These are phyloP conservation scores for Fraxinus paxiana DNA, from an alignment of 305 asterid genomes.

Conservation along the genomic window DNA sequence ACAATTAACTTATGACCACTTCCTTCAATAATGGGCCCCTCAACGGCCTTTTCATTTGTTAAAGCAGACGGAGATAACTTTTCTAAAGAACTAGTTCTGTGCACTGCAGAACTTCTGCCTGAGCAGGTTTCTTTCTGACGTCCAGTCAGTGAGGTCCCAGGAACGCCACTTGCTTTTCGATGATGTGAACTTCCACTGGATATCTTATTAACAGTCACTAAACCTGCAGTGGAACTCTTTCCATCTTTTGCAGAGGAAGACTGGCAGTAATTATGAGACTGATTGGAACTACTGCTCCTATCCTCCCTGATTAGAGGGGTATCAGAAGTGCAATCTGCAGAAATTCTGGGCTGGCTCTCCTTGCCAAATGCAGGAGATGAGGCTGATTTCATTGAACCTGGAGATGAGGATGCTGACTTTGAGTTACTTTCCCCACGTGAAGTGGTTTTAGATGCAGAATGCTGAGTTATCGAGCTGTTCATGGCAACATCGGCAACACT, in stretches of 20 bases:
- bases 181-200: conserved; percentile 48
- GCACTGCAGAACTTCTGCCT: conserved; percentile 37
- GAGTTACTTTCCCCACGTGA: conserved; percentile 50
- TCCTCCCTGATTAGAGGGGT: conserved; percentile 61
- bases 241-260: conserved; percentile 57
- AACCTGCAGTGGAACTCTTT: conserved; percentile 49
- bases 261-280: conserved; percentile 56
- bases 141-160: conserved; percentile 37
- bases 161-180: conserved; percentile 47
- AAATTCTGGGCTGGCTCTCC: conserved; percentile 49
- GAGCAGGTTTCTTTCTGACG: conserved; percentile 49
- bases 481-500: conserved; percentile 51
- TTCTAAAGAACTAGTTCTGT: conserved; percentile 39
- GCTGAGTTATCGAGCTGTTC: conserved; percentile 51
- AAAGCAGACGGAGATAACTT: conserved; percentile 43
- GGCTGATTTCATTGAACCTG: conserved; percentile 45
- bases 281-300: conserved; percentile 75
- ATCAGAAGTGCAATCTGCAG: conserved; percentile 42
- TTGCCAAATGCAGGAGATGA: conserved; percentile 45
- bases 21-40: conserved; percentile 38
- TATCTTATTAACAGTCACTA: conserved; percentile 44
- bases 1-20: conserved; percentile 57
- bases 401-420: conserved; percentile 59
- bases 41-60: conserved; percentile 43
- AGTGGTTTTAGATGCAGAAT: conserved; percentile 48